Base-by-base conservation (phyloP, 1,284 basidiomycete species). In the Moesziomyces aphidis region DNA sequence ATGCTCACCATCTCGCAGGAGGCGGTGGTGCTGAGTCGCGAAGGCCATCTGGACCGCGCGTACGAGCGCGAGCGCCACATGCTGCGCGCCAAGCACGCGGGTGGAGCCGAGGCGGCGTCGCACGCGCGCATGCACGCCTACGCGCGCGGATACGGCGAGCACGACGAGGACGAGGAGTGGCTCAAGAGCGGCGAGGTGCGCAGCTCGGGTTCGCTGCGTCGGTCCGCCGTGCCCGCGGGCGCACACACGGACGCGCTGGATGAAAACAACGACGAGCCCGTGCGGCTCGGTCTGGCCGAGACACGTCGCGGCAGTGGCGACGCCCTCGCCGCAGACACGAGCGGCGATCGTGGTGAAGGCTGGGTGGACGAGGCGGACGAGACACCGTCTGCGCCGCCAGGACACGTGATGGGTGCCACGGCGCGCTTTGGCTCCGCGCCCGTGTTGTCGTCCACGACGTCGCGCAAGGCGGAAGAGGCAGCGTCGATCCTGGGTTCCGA, bases 1-100 rank as follows among this genome's bases (percentile, higher is more conserved):
- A 74, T 86, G 64, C 78, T 85, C 65, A 84, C 85, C 5, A 61
- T 86, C 9, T 74, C 83, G 6, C 85, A 86, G 51, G 81, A 85
- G 58, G 84, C 85, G n/a, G 82, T 85, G 19, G 83, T 85, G 23
- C 71, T 81, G 4, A 80, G 80, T 50, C 58, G 73, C 6, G 73
- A 76, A 28, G 73, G 68, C 0, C 69, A 72, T 50, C 49, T 76
- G 47, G 69, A 76, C 50, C 50, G 73, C 0, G 73, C 69, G 9
- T 76, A 76, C 34, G 69, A 72, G 50, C 28, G 64, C 3, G 59
- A 75, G 49, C 49, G 64, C 22, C 63, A 66, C 26, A 49, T 71
- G 19, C 24, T 66, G 43, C 49, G 67, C 0, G 44, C 58, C 26
- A 50, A 51, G 34, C 52, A 61, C n/a, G 39, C 57, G 5, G 48